Percentiles rank a stretch among this genome's conserved stretches.
phyloP scores from a whole-genome alignment of 108 stramenopile species.

The Nitzschia sp. region DNA sequence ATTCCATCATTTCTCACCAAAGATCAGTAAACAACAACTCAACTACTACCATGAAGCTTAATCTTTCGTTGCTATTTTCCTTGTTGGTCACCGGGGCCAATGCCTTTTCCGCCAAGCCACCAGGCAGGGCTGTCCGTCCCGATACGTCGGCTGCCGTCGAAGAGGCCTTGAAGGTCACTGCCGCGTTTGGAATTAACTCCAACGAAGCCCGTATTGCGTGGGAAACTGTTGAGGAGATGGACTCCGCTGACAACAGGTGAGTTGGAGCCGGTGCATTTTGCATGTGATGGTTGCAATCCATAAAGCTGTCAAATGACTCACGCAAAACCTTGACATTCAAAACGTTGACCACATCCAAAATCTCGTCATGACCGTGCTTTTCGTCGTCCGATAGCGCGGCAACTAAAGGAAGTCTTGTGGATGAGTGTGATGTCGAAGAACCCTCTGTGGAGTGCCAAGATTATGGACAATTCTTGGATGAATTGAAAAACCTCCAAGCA shows the following conservation, averaged over 20 bases:
- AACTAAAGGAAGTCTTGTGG: constrained; percentile 13
- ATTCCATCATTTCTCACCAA: too few relatives aligned
- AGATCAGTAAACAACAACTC: too few relatives aligned
- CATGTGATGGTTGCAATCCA: constrained; percentile 41
- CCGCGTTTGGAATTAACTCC: constrained; percentile 55
- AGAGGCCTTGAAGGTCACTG: constrained; percentile 69
- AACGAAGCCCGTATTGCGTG: constrained; percentile 68
- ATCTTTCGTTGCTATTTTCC: background rate
- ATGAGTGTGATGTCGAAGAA: constrained; percentile 16
- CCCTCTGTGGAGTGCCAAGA: constrained; percentile 19
- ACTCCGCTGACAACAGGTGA: constrained; percentile 67
- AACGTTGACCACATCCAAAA: too few relatives aligned
- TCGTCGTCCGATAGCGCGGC: constrained; percentile 10
- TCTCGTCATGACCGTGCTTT: too few relatives aligned
- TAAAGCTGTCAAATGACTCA: too few relatives aligned
- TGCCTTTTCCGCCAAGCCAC: background rate
- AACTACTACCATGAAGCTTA: background rate
- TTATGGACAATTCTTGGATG: constrained; percentile 21
- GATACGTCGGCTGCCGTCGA: constrained; percentile 54
- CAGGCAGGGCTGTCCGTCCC: background rate
- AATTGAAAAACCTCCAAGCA: constrained; percentile 3
- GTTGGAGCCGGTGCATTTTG: constrained; percentile 16
- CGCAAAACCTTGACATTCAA: too few relatives aligned
- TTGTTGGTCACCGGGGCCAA: background rate
- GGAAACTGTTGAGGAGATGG: constrained; percentile 80